Percentiles rank a stretch among this genome's conserved stretches.
These are phyloP conservation scores for Ophidiomyces ophidiicola DNA, from an alignment of 2,329 filamentous ascomycete species.

Conservation along the genomic window DNA sequence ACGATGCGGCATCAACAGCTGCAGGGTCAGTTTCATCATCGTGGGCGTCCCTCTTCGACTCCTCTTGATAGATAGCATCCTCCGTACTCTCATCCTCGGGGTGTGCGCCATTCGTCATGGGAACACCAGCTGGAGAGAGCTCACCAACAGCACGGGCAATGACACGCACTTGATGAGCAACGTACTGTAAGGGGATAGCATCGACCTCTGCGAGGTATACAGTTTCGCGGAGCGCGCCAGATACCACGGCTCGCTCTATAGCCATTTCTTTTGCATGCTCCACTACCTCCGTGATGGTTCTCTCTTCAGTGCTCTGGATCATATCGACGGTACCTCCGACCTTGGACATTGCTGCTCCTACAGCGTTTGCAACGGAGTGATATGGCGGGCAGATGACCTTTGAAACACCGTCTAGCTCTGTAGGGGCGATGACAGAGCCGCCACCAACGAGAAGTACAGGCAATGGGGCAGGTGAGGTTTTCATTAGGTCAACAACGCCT, in stretches of 20 bases:
- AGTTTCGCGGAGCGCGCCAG: conserved; percentile 36
- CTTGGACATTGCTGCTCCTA: conserved; percentile 46
- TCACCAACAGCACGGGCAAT: conserved; percentile 49
- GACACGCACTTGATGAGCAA: conserved; percentile 39
- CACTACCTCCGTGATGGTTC: conserved; percentile 12
- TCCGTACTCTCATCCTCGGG: conserved; percentile 19
- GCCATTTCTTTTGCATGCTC: conserved; percentile 22
- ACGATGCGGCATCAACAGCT: conserved; percentile 23
- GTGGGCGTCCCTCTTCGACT: conserved; percentile 13
- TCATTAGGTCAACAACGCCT: conserved; percentile 43
- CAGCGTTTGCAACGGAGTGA: conserved; percentile 45
- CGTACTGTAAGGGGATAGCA: conserved; percentile 44
- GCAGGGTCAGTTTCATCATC: conserved; percentile 11
- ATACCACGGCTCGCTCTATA: conserved; percentile 35
- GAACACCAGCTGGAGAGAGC: conserved; percentile 32
- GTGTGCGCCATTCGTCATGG: conserved; percentile 16
- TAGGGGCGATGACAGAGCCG: conserved; percentile 40
- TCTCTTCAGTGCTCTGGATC: conserved; percentile 33
- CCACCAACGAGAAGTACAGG: conserved; percentile 46
- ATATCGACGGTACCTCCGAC: conserved; percentile 41
- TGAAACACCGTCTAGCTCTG: conserved; percentile 37
- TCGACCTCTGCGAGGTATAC: conserved; percentile 43
- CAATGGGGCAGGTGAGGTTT: conserved; percentile 41
- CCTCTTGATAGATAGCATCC: conserved; percentile 16
- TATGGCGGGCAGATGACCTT: conserved; percentile 40